Conservation (phyloP, 371 early-diverging fungal species). For the Syncephalastrum sp. region DNA sequence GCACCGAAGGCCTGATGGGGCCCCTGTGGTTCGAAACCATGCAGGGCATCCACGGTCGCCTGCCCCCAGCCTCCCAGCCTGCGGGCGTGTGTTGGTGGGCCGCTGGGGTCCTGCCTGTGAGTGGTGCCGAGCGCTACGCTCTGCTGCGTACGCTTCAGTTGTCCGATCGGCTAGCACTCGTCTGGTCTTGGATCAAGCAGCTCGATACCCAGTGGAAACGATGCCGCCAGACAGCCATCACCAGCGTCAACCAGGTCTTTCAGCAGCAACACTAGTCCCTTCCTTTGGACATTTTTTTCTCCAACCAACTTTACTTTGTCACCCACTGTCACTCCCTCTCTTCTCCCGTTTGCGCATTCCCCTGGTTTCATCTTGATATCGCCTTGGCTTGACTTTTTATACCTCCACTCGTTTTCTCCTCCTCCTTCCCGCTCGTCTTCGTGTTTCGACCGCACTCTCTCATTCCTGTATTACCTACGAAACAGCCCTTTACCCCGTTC, state of each 20-base stretch:
- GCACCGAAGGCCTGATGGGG: slow-evolving; percentile 22
- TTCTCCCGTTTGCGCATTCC: background rate
- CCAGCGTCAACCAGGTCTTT: background rate
- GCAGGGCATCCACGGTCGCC: slow-evolving; percentile 22
- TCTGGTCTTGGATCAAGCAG: slow-evolving; percentile 47
- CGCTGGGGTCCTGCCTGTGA: slow-evolving; percentile 54
- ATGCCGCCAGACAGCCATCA: slow-evolving; percentile 9
- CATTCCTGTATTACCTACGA: too few species aligned
- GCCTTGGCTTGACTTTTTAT: too few species aligned
- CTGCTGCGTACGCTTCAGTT: slow-evolving; percentile 35
- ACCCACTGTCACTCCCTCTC: background rate
- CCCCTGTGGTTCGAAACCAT: slow-evolving; percentile 31
- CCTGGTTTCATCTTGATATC: too few species aligned
- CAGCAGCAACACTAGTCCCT: background rate
- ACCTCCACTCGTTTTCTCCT: too few species aligned
- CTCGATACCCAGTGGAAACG: slow-evolving; percentile 31
- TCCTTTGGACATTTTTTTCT: background rate
- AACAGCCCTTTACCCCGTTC: too few species aligned
- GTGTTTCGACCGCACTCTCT: too few species aligned
- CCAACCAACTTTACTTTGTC: background rate
- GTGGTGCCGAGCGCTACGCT: slow-evolving; percentile 41
- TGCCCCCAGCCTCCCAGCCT: slow-evolving; percentile 36
- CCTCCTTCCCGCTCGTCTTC: too few species aligned
- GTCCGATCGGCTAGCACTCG: slow-evolving; percentile 38
- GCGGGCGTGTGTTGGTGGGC: slow-evolving; percentile 59